Evolutionary conservation across 2,329 filamentous ascomycete species (phyloP).

Genomic region (Diaporthe ilicicola): DNA sequence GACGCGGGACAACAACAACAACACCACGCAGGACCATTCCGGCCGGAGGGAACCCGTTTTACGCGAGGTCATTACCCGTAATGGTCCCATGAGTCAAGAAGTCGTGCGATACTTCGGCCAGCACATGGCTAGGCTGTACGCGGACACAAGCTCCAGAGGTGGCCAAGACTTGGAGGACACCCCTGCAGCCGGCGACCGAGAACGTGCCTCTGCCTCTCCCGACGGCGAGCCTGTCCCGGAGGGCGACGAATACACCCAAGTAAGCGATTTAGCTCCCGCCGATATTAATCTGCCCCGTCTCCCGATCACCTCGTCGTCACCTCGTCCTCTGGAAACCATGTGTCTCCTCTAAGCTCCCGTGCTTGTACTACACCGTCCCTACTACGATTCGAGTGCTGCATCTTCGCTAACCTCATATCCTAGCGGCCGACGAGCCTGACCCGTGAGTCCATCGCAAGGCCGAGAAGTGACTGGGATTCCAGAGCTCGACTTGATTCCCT

Average conservation of each 20-base stretch:
- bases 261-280: constrained; percentile 27
- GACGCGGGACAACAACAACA: constrained; percentile 9
- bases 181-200: background rate
- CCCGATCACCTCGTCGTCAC: background rate
- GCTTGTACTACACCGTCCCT: background rate
- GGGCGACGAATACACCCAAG: constrained; percentile 19
- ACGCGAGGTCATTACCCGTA: constrained; percentile 27
- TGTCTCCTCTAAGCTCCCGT: background rate
- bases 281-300: background rate
- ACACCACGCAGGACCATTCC: constrained; percentile 22
- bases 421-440: constrained; percentile 16
- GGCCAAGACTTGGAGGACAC: constrained; percentile 15
- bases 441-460: background rate
- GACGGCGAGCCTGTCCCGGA: background rate
- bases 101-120: constrained; percentile 30
- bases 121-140: constrained; percentile 31
- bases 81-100: constrained; percentile 30
- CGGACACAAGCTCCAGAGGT: constrained; percentile 25
- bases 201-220: background rate
- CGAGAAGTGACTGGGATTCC: constrained; percentile 5
- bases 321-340: background rate
- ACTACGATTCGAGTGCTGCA: background rate
- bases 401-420: constrained; percentile 17
- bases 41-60: constrained; percentile 11
- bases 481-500: background rate